phyloP scores from a whole-genome alignment of 192 early-diverging fungal species.

The Podila clonocystis region DNA sequence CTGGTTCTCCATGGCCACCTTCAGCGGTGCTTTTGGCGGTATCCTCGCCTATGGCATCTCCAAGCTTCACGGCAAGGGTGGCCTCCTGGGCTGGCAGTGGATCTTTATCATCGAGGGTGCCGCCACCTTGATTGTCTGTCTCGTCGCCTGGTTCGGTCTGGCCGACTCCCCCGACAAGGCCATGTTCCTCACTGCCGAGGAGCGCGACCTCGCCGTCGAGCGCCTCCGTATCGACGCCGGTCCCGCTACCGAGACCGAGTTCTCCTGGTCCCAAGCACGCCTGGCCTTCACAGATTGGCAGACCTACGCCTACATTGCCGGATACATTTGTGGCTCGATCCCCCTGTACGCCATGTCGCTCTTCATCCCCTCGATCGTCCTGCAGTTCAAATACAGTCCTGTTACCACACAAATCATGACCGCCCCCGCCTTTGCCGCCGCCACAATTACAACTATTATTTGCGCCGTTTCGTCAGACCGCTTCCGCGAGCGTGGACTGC shows the following conservation, averaged over 20 bases:
- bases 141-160: constrained; percentile 50
- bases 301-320: constrained; percentile 53
- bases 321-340: constrained; percentile 66
- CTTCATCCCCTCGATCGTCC: constrained; percentile 74
- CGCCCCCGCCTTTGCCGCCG: constrained; percentile 14
- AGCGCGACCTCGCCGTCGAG: constrained; percentile 39
- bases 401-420: constrained; percentile 33
- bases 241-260: constrained; percentile 45
- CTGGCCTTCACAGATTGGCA: constrained; percentile 56
- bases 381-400: constrained; percentile 11
- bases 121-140: constrained; percentile 31
- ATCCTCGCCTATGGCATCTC: constrained; percentile 67
- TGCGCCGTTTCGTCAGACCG: constrained; percentile 50
- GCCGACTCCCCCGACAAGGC: constrained; percentile 55
- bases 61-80: constrained; percentile 54
- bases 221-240: constrained; percentile 57
- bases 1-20: constrained; percentile 56
- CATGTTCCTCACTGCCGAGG: constrained; percentile 53
- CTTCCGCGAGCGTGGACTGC: constrained; percentile 51
- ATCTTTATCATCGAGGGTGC: constrained; percentile 71
- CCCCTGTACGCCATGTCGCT: constrained; percentile 67
- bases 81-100: constrained; percentile 62
- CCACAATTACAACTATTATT: constrained; percentile 24
- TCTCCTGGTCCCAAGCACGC: constrained; percentile 51
- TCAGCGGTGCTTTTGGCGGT: constrained; percentile 66